Evolutionary conservation across 2,329 filamentous ascomycete genomes (phyloP).

Genomic region (Lecanicillium sp.): DNA sequence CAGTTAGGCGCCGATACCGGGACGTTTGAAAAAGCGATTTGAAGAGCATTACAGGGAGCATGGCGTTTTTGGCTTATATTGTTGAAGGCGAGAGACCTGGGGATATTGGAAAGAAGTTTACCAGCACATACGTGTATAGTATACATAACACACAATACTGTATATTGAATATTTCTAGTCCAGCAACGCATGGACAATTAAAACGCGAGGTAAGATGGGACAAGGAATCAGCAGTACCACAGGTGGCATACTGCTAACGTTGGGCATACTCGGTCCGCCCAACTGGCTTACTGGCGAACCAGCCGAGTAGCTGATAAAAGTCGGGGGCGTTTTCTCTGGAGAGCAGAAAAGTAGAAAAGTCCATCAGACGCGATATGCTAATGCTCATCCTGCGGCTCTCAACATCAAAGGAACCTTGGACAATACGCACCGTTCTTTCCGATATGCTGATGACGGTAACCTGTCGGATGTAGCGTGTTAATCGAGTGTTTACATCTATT

Average conservation of each 20-base stretch:
- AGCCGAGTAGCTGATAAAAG: neutral
- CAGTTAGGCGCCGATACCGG: slow-evolving; percentile 10
- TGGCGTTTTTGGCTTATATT: slow-evolving; percentile 13
- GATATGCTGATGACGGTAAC: neutral
- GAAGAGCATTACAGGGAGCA: neutral
- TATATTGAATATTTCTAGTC: slow-evolving; percentile 3
- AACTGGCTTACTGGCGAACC: neutral
- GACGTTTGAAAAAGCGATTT: neutral
- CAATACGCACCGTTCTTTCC: neutral
- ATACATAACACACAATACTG: neutral
- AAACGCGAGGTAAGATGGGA: too few species aligned
- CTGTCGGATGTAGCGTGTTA: neutral
- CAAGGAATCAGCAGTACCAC: too few species aligned
- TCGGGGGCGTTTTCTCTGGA: neutral
- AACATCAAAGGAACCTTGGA: neutral
- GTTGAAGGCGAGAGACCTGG: too few species aligned
- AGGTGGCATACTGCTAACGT: too few species aligned
- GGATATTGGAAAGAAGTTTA: slow-evolving; percentile 5
- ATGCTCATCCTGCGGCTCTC: neutral
- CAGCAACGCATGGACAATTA: too few species aligned
- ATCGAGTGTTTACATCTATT: too few species aligned
- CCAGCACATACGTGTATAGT: neutral
- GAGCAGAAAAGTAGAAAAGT: neutral
- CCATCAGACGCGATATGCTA: neutral
- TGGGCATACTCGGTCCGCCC: too few species aligned